Percentiles rank a stretch among this genome's conserved stretches.
Conservation (phyloP, 1,284 basidiomycete genomes). For the Cerrena zonata region DNA sequence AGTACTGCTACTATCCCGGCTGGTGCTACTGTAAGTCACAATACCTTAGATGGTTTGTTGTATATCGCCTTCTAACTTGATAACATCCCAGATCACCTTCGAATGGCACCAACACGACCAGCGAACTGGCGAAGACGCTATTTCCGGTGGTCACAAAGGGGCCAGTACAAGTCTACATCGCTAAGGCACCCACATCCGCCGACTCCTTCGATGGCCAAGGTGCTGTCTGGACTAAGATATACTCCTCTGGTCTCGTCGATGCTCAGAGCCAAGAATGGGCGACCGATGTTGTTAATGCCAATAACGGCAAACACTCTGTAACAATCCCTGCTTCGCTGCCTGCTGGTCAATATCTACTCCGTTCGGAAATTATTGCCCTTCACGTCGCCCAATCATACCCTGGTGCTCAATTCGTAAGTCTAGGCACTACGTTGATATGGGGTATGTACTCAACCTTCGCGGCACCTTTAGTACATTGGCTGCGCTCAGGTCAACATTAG, state of each 20-base stretch:
- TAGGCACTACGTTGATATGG: not conserved
- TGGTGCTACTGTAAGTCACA: constrained; percentile 34
- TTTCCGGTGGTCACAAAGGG: constrained; percentile 47
- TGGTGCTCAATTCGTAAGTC: constrained; percentile 38
- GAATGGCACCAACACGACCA: constrained; percentile 46
- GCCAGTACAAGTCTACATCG: constrained; percentile 46
- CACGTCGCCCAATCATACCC: constrained; percentile 39
- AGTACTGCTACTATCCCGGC: constrained; percentile 37
- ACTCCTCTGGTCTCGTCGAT: constrained; percentile 41
- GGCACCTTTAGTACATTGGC: constrained; percentile 31
- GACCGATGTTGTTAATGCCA: constrained; percentile 43
- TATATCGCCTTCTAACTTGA: too few species aligned
- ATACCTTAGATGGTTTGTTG: too few species aligned
- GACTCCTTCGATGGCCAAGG: constrained; percentile 42
- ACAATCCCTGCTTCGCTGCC: constrained; percentile 41
- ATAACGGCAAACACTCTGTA: constrained; percentile 41
- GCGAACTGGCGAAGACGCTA: constrained; percentile 49
- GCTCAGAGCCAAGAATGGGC: constrained; percentile 37
- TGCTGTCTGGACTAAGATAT: constrained; percentile 50
- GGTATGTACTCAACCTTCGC: not conserved
- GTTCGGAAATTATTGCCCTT: constrained; percentile 45
- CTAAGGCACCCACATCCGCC: constrained; percentile 42
- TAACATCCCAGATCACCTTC: constrained; percentile 26
- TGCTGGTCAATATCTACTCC: constrained; percentile 46
- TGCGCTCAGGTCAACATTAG: constrained; percentile 41